Percentiles rank a stretch among this genome's conserved stretches.
phyloP scores from a whole-genome alignment of 176 grass and related monocot species.

The Oryza brachyantha region DNA sequence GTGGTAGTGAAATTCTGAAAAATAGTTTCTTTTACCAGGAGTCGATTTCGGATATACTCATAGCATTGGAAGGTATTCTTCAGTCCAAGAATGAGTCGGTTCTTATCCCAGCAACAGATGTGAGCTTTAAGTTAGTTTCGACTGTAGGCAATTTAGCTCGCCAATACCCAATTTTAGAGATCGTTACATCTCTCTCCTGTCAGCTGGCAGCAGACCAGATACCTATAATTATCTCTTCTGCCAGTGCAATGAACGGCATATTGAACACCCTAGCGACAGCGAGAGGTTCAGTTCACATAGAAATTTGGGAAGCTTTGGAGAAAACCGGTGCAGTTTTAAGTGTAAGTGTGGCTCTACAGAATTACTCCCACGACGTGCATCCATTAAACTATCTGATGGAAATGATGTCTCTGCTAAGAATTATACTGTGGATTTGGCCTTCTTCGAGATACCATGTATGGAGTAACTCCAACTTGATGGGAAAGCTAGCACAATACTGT shows the following conservation, averaged over 20 bases:
- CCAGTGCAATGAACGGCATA: conserved; percentile 54
- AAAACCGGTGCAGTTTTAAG: conserved; percentile 42
- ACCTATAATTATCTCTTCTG: conserved; percentile 37
- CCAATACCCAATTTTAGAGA: conserved; percentile 52
- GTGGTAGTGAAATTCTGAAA: not conserved
- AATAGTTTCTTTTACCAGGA: conserved; percentile 34
- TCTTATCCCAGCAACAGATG: conserved; percentile 47
- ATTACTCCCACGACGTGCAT: conserved; percentile 28
- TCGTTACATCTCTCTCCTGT: conserved; percentile 50
- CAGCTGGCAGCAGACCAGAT: conserved; percentile 44
- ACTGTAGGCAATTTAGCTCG: conserved; percentile 41
- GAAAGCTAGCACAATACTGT: conserved; percentile 43
- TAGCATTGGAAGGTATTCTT: conserved; percentile 47
- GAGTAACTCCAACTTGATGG: conserved; percentile 63
- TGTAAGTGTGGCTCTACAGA: conserved; percentile 45
- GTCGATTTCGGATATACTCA: conserved; percentile 45
- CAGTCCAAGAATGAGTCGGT: conserved; percentile 42
- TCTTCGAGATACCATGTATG: conserved; percentile 69
- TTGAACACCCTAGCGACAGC: conserved; percentile 35
- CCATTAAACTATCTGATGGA: conserved; percentile 47
- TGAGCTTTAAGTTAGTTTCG: conserved; percentile 43
- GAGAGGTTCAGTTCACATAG: conserved; percentile 33
- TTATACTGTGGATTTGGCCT: conserved; percentile 74
- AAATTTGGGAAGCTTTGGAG: conserved; percentile 71
- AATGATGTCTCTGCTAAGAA: conserved; percentile 56